A percentile compares a stretch with the other conserved stretches of the same genome.
These are phyloP conservation scores for Eleusine indica DNA, from an alignment of 176 grass and related monocot genomes.

Conservation along the genomic window DNA sequence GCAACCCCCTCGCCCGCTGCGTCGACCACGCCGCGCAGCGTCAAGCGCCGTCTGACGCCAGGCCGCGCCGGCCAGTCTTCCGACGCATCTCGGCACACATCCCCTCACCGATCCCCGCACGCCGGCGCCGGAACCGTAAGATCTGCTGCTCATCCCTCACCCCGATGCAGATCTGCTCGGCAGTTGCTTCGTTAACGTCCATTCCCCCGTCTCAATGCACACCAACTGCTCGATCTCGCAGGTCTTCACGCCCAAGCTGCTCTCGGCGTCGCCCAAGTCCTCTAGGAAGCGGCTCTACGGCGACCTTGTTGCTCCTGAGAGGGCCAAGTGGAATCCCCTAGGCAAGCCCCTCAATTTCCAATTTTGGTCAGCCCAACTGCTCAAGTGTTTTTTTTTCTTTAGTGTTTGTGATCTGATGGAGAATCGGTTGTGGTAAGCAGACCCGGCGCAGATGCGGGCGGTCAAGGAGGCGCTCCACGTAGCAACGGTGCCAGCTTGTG, in stretches of 20 bases:
- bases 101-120: slow-evolving; percentile 40
- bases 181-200: neutral
- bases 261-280: slow-evolving; percentile 71
- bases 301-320: slow-evolving; percentile 44
- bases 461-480: slow-evolving; percentile 86
- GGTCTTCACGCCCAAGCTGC: slow-evolving; percentile 40
- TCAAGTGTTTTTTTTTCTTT: neutral
- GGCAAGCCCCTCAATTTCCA: slow-evolving; percentile 43
- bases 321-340: slow-evolving; percentile 66
- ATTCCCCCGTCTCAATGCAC: neutral
- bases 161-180: neutral
- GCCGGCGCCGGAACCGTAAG: slow-evolving; percentile 40
- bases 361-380: neutral
- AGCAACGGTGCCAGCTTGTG: slow-evolving; percentile 57
- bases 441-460: slow-evolving; percentile 71
- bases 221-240: slow-evolving; percentile 44
- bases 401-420: slow-evolving; percentile 14
- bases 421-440: slow-evolving; percentile 37
- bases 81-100: slow-evolving; percentile 34
- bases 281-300: slow-evolving; percentile 79
- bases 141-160: neutral
- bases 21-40: slow-evolving; percentile 43
- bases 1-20: slow-evolving; percentile 35
- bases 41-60: slow-evolving; percentile 48
- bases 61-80: slow-evolving; percentile 28